These are phyloP conservation scores for Cyberlindnera mycetangii DNA, from an alignment of 805 yeast species.

Conservation along the genomic window DNA sequence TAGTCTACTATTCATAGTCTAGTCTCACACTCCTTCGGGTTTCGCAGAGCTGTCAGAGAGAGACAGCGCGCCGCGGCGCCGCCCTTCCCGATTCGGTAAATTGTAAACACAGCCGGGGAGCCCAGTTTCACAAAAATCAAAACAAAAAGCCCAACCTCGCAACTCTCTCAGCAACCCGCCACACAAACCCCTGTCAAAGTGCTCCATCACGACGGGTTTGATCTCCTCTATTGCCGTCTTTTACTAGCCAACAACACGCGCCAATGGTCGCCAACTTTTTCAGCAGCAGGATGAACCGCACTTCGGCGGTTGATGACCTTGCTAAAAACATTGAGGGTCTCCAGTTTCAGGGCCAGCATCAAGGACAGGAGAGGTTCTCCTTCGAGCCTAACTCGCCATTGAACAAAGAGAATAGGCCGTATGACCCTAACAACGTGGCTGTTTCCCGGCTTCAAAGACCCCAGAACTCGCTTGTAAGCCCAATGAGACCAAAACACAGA, in stretches of 20 bases:
- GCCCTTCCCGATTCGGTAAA: constrained; percentile 20
- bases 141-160: constrained; percentile 5
- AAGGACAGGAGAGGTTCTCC: constrained; percentile 24
- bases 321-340: constrained; percentile 28
- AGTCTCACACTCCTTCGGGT: background rate
- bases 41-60: constrained; percentile 1
- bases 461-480: constrained; percentile 8
- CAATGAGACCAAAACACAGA: constrained; percentile 15
- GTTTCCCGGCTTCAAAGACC: constrained; percentile 25
- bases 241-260: background rate
- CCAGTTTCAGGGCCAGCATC: constrained; percentile 20
- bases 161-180: background rate
- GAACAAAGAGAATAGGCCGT: constrained; percentile 42
- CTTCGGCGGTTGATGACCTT: constrained; percentile 25
- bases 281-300: constrained; percentile 20
- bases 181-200: background rate
- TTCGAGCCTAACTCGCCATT: constrained; percentile 35
- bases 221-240: no score
- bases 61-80: background rate
- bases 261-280: constrained; percentile 32
- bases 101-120: constrained; percentile 19
- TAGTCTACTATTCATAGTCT: background rate
- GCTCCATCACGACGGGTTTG: no score
- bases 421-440: constrained; percentile 19
- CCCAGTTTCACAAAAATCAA: constrained; percentile 14